Conservation (phyloP, 768 basidiomycete species). For the Boletus pseudopeckii region DNA sequence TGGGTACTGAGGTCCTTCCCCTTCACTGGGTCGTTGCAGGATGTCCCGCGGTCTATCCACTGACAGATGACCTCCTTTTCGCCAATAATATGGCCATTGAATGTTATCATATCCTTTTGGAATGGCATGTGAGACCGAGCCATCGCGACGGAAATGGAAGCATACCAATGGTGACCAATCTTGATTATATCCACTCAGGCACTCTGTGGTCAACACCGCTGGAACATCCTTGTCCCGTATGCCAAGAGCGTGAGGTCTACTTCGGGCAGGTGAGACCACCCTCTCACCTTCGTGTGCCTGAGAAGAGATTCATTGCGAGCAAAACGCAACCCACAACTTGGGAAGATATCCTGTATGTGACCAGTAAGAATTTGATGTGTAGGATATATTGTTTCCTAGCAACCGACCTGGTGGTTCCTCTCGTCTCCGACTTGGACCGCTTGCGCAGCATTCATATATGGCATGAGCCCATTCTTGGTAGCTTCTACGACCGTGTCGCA, state of each 20-base stretch:
- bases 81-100: background rate
- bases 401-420: background rate
- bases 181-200: background rate
- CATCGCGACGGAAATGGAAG: background rate
- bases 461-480: background rate
- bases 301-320: background rate
- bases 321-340: background rate
- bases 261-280: no score
- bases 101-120: background rate
- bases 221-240: background rate
- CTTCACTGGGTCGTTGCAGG: conserved; percentile 3
- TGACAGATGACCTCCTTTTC: background rate
- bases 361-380: background rate
- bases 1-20: background rate
- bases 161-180: conserved; percentile 1
- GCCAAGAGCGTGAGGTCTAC: background rate
- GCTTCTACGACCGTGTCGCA: background rate
- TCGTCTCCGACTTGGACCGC: no score
- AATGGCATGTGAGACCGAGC: background rate
- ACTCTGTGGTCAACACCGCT: background rate
- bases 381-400: no score
- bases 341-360: background rate
- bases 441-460: background rate
- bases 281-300: background rate
- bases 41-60: background rate